Evolutionary conservation across 495 filamentous ascomycete genomes (phyloP).

Genomic region (Penicillium riverlandense): DNA sequence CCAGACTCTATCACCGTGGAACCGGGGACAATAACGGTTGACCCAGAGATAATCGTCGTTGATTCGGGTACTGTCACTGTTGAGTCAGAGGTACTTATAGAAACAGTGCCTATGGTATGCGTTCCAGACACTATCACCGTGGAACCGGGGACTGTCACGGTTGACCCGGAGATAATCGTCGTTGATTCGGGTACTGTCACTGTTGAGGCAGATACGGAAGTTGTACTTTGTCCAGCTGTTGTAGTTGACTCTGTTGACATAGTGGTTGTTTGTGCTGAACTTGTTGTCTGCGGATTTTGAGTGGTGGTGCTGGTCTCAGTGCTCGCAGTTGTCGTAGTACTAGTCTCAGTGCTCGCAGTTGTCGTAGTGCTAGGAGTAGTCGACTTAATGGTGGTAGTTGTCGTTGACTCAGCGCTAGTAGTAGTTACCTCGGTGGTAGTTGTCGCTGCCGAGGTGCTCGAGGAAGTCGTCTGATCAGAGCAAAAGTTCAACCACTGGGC

Average conservation of each 20-base stretch:
- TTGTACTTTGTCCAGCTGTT: too few species aligned
- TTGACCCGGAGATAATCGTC: too few species aligned
- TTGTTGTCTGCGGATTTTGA: too few species aligned
- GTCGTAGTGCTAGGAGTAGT: background rate
- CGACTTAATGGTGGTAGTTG: background rate
- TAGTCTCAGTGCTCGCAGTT: background rate
- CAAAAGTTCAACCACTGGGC: conserved; percentile 13
- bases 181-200: background rate
- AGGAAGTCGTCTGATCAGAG: conserved; percentile 5
- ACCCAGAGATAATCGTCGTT: too few species aligned
- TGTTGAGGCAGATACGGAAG: background rate
- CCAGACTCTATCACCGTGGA: too few species aligned
- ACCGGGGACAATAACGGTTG: too few species aligned
- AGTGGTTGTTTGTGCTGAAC: background rate
- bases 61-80: background rate
- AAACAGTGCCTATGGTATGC: too few species aligned
- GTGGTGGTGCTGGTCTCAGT: background rate
- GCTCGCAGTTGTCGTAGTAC: background rate
- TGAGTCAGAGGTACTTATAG: background rate
- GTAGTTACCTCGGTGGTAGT: background rate
- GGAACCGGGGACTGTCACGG: too few species aligned
- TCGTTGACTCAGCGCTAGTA: background rate
- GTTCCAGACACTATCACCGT: too few species aligned
- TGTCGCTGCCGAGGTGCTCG: background rate
- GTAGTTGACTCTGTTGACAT: too few species aligned